Evolutionary conservation across 139 green algal species (phyloP).

Genomic region (Medakamo hakoo): DNA sequence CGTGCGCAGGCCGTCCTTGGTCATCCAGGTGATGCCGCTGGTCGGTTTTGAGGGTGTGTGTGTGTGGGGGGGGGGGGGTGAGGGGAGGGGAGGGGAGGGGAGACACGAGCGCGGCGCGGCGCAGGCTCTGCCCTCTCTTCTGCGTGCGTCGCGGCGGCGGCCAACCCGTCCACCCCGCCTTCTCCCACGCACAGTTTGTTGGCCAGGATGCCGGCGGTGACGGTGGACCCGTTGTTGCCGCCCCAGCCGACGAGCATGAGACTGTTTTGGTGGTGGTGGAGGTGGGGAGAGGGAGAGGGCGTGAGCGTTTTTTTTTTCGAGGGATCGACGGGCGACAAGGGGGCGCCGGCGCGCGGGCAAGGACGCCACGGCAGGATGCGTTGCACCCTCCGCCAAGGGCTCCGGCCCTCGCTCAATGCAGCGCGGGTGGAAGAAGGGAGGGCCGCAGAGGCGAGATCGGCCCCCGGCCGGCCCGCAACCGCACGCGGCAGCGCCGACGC

Average conservation of each 20-base stretch:
- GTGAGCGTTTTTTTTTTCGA: not conserved
- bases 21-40: slow-evolving; percentile 96
- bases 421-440: too few species aligned
- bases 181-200: slow-evolving; percentile 76
- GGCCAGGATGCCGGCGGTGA: slow-evolving; percentile 85
- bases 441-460: too few species aligned
- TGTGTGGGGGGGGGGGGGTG: not conserved
- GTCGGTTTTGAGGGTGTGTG: not conserved
- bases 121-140: not conserved
- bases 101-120: not conserved
- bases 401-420: too few species aligned
- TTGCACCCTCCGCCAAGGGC: too few species aligned
- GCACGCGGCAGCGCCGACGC: too few species aligned
- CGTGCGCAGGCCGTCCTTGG: slow-evolving; percentile 85
- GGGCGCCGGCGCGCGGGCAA: too few species aligned
- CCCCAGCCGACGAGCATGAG: slow-evolving; percentile 97
- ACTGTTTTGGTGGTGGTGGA: slow-evolving; percentile 25
- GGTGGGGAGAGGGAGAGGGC: not conserved
- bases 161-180: not conserved
- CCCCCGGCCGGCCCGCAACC: too few species aligned
- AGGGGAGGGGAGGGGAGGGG: not conserved
- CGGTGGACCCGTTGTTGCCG: slow-evolving; percentile 97
- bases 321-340: not conserved
- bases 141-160: not conserved
- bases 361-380: too few species aligned